Conservation (phyloP, 2,329 filamentous ascomycete genomes). For the Exserohilum rostratum region DNA sequence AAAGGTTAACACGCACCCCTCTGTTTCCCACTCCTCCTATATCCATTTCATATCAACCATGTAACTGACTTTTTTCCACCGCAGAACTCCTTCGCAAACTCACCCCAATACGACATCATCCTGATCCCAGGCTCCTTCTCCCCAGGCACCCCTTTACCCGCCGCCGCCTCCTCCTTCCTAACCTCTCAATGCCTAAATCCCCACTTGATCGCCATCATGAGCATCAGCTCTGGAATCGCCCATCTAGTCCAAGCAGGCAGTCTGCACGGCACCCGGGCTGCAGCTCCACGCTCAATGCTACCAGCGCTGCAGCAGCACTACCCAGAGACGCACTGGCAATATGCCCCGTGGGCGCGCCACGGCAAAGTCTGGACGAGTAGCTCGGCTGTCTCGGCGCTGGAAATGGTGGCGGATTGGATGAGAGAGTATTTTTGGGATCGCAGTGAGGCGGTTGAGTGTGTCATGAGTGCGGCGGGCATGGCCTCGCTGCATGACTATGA, state of each 20-base stretch:
- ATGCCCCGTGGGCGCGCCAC: conserved; percentile 36
- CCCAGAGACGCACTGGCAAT: conserved; percentile 40
- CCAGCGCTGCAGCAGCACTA: conserved; percentile 33
- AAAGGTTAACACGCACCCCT: conserved; percentile 42
- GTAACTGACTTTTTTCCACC: conserved; percentile 20
- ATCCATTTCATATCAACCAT: not conserved
- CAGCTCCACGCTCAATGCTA: conserved; percentile 36
- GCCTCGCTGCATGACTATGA: conserved; percentile 33
- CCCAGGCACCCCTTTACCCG: conserved; percentile 21
- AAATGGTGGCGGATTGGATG: conserved; percentile 44
- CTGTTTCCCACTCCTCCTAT: not conserved
- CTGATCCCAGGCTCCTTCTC: conserved; percentile 43
- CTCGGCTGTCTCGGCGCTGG: conserved; percentile 37
- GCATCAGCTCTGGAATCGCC: conserved; percentile 41
- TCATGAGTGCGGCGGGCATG: conserved; percentile 36
- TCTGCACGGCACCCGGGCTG: conserved; percentile 33
- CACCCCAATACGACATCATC: conserved; percentile 46
- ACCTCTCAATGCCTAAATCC: conserved; percentile 32
- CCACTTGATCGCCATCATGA: conserved; percentile 37
- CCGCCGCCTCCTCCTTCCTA: conserved; percentile 34
- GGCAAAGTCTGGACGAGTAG: conserved; percentile 44
- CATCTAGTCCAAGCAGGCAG: conserved; percentile 37
- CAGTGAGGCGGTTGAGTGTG: conserved; percentile 38
- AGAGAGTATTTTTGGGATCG: conserved; percentile 48
- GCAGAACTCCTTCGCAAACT: conserved; percentile 44